Evolutionary conservation across 805 yeast species (phyloP), one percentile per base, ranked within the genome.

Genomic region (Jamesozyma piceae): DNA sequence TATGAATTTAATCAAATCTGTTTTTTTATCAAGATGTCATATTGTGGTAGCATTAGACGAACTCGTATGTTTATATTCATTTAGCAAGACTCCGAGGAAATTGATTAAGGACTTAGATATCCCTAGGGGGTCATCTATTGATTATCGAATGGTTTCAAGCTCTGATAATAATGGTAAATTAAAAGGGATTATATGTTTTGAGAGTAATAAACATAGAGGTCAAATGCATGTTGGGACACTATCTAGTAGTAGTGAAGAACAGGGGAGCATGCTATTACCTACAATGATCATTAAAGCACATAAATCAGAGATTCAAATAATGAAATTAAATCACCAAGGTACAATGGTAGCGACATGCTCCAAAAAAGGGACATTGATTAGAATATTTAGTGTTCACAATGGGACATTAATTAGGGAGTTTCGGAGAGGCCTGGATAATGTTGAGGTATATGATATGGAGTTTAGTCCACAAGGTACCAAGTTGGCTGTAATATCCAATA

Each of bases 371-470:
- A 92, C 97, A 0, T 78, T 92, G 19, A 77, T 90, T 2, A 67
- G 97, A 36, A 81, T 92, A 2, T 92, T 89, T 55, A 68, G 80
- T 29, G 78, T 85, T 0, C 49, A 53, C 18, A 61, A 51, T 37
- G 82, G 94, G 22, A 72, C 82, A 1, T 65, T 86, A 39, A 54
- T 86, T n/a, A 81, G 74, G 55, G 96, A 87, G 58, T 89, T 89
- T 54, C 70, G 97, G 51, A 70, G 98, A 39, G 98, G 98, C 0
- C 59, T 89, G 18, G 97, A 92, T 60, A 73, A 80, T 41, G 97
- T 96, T 1, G 68, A 72, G 15, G 75, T 92, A 6, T 83, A 82
- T 33, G 81, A 92, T 6, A 80, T 92, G 81, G 78, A 78, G 42
- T 88, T 90, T 58, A 81, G 90, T 4, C 88, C 84, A 8, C 73